Evolutionary conservation across 2,329 filamentous ascomycete species (phyloP).

Genomic region (Nakataea oryzae): DNA sequence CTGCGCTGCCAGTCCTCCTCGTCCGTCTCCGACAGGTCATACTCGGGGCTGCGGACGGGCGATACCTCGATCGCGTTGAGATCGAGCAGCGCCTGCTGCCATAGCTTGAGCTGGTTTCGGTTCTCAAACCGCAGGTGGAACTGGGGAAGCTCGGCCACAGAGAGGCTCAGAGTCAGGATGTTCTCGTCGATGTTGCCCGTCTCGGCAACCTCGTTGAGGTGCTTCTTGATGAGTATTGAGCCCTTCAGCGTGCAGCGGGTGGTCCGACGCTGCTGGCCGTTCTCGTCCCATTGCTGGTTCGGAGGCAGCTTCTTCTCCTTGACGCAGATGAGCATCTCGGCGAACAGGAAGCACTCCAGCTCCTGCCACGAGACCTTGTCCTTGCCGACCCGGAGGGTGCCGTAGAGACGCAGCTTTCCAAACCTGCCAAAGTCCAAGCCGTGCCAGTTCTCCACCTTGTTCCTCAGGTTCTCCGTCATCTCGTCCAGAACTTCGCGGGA

Average conservation of each 20-base stretch:
- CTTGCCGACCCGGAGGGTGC: slow-evolving; percentile 86
- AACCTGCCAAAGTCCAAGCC: slow-evolving; percentile 89
- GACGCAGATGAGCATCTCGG: slow-evolving; percentile 98
- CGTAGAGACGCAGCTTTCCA: slow-evolving; percentile 82
- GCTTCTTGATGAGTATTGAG: slow-evolving; percentile 96
- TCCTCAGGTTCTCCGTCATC: slow-evolving; percentile 74
- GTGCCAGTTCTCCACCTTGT: slow-evolving; percentile 95
- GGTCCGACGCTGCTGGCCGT: slow-evolving; percentile 47
- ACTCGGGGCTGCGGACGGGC: slow-evolving; percentile 60
- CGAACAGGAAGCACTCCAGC: slow-evolving; percentile 91
- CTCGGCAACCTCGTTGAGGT: slow-evolving; percentile 80
- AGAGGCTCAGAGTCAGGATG: slow-evolving; percentile 79
- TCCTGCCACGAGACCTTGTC: slow-evolving; percentile 97
- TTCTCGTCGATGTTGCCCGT: slow-evolving; percentile 61
- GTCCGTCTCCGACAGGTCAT: slow-evolving; percentile 72
- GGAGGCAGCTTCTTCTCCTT: slow-evolving; percentile 77
- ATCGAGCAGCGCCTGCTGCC: slow-evolving; percentile 80
- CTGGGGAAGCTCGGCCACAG: slow-evolving; percentile 81
- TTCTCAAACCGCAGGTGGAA: slow-evolving; percentile 90
- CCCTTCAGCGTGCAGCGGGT: slow-evolving; percentile 86
- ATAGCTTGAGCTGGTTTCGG: slow-evolving; percentile 73
- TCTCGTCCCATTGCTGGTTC: slow-evolving; percentile 46
- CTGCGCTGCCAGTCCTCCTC: slow-evolving; percentile 63
- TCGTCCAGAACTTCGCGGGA: slow-evolving; percentile 68
- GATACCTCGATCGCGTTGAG: slow-evolving; percentile 62